Evolutionary conservation across 148 eudicot species (phyloP).

Genomic region (Rhododendron griersonianum): DNA sequence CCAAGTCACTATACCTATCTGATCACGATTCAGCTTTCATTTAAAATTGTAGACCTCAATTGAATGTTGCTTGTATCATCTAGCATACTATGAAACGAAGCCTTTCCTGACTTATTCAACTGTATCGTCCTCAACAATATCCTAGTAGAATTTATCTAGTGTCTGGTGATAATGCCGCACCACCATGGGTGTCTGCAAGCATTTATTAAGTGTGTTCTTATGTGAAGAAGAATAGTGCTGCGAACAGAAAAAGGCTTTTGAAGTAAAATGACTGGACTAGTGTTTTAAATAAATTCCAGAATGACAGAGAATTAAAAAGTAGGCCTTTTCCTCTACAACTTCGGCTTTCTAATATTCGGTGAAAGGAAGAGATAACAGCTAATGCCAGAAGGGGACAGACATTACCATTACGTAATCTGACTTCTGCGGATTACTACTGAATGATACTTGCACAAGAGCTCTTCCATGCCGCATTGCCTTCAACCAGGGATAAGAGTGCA

Average conservation of each 20-base stretch:
- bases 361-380: background rate
- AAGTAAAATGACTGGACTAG: background rate
- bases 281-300: background rate
- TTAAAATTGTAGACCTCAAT: background rate
- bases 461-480: slow-evolving; percentile 59
- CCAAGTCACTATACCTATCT: background rate
- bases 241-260: background rate
- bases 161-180: background rate
- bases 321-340: background rate
- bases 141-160: background rate
- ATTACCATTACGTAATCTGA: slow-evolving; percentile 69
- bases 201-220: background rate
- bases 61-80: background rate
- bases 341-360: background rate
- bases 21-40: background rate
- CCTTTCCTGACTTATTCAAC: background rate
- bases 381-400: background rate
- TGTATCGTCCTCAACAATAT: background rate
- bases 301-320: background rate
- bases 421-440: slow-evolving; percentile 42
- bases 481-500: slow-evolving; percentile 16
- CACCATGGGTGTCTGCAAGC: background rate
- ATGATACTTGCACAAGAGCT: slow-evolving; percentile 61
- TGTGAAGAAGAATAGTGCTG: background rate
- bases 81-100: slow-evolving; percentile 1